Conservation (phyloP, 2,329 filamentous ascomycete genomes). For the Trichophyton rubrum region DNA sequence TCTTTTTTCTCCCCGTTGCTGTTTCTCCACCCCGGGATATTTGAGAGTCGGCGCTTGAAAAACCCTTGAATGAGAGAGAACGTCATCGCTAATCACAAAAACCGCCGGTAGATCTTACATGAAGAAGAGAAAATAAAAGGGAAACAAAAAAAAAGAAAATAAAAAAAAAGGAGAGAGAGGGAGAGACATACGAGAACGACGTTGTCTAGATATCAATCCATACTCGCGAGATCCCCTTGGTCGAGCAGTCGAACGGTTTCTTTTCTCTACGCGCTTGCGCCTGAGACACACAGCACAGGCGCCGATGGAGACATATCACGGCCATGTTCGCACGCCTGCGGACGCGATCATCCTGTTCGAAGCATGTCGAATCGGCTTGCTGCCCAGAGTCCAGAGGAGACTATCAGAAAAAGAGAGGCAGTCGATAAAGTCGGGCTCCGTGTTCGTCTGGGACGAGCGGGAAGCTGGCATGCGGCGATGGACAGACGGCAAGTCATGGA, state of each 20-base stretch:
- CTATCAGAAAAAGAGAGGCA: constrained; percentile 95
- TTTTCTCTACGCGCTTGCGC: not conserved
- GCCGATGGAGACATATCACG: constrained; percentile 89
- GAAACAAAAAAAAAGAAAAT: too few species aligned
- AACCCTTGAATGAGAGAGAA: not conserved
- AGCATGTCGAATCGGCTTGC: constrained; percentile 75
- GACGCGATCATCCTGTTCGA: constrained; percentile 99
- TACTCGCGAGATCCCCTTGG: not conserved
- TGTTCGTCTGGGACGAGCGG: constrained; percentile 99
- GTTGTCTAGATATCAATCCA: not conserved
- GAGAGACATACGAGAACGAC: too few species aligned
- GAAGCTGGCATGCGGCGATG: constrained; percentile 97
- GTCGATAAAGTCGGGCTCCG: constrained; percentile 88
- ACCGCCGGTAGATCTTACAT: not conserved
- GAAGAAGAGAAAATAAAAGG: too few species aligned
- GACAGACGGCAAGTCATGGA: constrained; percentile 99
- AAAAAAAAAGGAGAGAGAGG: too few species aligned
- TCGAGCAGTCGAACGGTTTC: not conserved
- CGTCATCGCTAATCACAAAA: not conserved
- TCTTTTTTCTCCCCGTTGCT: not conserved
- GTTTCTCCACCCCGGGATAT: not conserved
- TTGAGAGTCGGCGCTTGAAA: too few species aligned
- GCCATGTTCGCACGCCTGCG: constrained; percentile 84
- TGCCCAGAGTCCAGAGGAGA: constrained; percentile 83
- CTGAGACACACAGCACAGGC: not conserved